Evolutionary conservation across 345 rosid species (phyloP).

Genomic region (Populus tremula): DNA sequence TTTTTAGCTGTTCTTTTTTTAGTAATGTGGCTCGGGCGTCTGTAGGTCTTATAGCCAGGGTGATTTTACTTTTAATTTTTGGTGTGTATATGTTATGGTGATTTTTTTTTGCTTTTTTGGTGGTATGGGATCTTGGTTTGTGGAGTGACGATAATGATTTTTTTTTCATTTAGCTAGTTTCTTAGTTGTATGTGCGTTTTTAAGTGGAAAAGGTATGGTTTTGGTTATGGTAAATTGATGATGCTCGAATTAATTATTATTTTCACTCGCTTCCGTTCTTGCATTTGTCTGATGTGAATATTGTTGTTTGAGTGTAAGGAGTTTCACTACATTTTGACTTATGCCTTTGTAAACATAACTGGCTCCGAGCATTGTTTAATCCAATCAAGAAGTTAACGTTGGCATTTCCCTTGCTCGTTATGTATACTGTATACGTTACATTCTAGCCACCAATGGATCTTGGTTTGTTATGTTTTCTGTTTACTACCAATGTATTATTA

Average conservation of each 20-base stretch:
- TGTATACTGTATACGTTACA: not conserved
- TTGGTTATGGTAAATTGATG: not conserved
- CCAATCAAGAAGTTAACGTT: not conserved
- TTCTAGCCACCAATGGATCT: not conserved
- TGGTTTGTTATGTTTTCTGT: not conserved
- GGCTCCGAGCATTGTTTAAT: not conserved
- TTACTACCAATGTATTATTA: not conserved
- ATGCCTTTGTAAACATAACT: not conserved
- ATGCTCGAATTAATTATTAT: not conserved
- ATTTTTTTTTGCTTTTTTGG: not conserved
- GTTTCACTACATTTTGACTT: not conserved
- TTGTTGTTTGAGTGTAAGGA: not conserved
- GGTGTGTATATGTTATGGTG: not conserved
- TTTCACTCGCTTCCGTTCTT: not conserved
- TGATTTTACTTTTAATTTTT: not conserved
- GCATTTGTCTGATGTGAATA: not conserved
- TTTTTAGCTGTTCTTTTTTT: not conserved
- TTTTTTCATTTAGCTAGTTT: not conserved
- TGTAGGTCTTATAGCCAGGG: not conserved
- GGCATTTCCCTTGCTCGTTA: not conserved
- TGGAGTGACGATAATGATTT: not conserved
- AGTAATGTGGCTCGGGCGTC: not conserved
- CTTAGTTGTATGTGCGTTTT: not conserved
- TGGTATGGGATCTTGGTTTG: not conserved
- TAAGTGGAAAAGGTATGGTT: not conserved